phyloP scores from a whole-genome alignment of 768 basidiomycete species.

The Rhizopogon vulgaris region DNA sequence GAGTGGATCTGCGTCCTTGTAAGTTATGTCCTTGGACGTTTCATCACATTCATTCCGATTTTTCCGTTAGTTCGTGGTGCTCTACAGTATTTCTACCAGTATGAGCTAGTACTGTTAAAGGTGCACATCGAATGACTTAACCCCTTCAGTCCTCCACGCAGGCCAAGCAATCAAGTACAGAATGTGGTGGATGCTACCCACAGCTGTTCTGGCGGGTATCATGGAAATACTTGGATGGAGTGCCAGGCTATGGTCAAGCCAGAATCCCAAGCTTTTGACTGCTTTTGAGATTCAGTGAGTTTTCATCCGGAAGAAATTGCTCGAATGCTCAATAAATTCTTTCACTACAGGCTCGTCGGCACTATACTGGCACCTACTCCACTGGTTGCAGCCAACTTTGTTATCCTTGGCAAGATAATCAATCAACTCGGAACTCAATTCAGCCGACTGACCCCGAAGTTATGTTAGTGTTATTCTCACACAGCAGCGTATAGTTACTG shows the following conservation, averaged over 20 bases:
- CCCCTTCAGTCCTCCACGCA: constrained; percentile 36
- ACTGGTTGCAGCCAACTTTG: constrained; percentile 49
- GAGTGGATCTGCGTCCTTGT: constrained; percentile 27
- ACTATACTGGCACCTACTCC: constrained; percentile 53
- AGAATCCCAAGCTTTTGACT: constrained; percentile 8
- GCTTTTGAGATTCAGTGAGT: constrained; percentile 42
- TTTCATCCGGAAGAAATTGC: background rate
- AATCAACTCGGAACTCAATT: constrained; percentile 37
- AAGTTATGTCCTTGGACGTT: background rate
- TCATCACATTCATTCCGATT: background rate
- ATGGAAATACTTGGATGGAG: constrained; percentile 52
- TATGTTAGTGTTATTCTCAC: constrained; percentile 14
- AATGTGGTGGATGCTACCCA: constrained; percentile 49
- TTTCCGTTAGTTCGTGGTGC: constrained; percentile 25
- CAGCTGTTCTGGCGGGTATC: constrained; percentile 39
- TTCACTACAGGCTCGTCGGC: constrained; percentile 20
- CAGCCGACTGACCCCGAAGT: constrained; percentile 37
- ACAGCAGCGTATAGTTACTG: background rate
- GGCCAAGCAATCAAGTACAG: constrained; percentile 37
- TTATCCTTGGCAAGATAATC: constrained; percentile 46
- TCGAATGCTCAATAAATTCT: background rate
- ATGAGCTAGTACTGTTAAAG: constrained; percentile 3
- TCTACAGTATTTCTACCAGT: constrained; percentile 38
- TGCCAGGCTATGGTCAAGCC: constrained; percentile 46
- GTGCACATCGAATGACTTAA: background rate